phyloP scores from a whole-genome alignment of 305 asterid genomes.

The Rubia balearica region DNA sequence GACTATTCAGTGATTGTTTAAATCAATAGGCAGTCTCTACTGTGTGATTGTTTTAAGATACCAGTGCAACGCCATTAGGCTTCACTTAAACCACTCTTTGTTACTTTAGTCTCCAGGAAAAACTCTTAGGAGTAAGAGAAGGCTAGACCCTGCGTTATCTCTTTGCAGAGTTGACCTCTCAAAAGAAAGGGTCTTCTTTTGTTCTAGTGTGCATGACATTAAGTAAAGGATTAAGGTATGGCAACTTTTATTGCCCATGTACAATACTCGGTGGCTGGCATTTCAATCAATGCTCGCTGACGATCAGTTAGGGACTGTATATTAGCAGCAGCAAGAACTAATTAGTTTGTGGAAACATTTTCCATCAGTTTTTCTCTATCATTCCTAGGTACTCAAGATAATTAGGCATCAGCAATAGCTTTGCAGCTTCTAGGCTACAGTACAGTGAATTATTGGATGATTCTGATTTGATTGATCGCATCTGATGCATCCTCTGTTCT shows the following conservation, averaged over 20 bases:
- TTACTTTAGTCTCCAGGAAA: not conserved
- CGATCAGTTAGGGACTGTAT: not conserved
- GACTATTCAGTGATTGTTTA: not conserved
- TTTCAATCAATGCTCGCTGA: not conserved
- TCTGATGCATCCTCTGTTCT: not conserved
- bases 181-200: not conserved
- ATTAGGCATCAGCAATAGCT: not conserved
- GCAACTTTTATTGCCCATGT: not conserved
- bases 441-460: not conserved
- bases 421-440: not conserved
- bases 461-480: not conserved
- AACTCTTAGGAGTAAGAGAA: not conserved
- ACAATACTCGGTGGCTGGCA: not conserved
- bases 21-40: not conserved
- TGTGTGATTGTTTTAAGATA: not conserved
- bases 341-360: not conserved
- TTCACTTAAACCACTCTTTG: not conserved
- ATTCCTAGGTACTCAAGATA: not conserved
- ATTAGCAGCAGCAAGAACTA: not conserved
- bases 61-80: not conserved
- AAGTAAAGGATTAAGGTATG: not conserved
- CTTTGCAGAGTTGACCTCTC: not conserved
- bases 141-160: not conserved
- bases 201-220: not conserved
- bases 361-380: not conserved